Percentiles rank a stretch among this genome's conserved stretches.
Evolutionary conservation across 1,284 basidiomycete genomes (phyloP).

Genomic region (Cryptococcus maquisensis): DNA sequence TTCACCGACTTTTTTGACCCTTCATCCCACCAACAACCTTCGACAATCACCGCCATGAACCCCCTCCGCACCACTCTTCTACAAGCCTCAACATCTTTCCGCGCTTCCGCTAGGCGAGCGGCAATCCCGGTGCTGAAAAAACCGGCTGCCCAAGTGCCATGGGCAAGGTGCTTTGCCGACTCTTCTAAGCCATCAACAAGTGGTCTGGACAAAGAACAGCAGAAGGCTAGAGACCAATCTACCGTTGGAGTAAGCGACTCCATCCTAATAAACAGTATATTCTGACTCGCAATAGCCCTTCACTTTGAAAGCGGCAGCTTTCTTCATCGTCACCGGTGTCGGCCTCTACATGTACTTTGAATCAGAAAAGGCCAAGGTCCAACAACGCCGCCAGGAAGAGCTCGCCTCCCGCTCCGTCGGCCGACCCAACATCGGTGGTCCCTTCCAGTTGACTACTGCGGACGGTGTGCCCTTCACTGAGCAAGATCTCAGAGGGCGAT

Average conservation of each 20-base stretch:
- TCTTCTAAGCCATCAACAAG: background rate
- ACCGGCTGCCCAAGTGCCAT: background rate
- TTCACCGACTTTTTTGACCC: too few relatives aligned
- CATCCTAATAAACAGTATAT: background rate
- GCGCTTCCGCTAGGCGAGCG: background rate
- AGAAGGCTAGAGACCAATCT: conserved; percentile 14
- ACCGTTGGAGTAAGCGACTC: conserved; percentile 19
- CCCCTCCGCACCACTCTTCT: conserved; percentile 7
- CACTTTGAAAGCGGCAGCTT: conserved; percentile 71
- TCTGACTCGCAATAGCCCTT: conserved; percentile 61
- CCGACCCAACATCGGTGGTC: conserved; percentile 77
- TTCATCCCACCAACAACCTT: too few relatives aligned
- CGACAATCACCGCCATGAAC: conserved; percentile 8
- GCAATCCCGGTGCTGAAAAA: background rate
- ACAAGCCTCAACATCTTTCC: conserved; percentile 8
- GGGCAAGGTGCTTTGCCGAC: conserved; percentile 11
- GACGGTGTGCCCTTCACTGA: conserved; percentile 71
- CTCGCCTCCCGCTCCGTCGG: conserved; percentile 56
- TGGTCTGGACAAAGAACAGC: conserved; percentile 9
- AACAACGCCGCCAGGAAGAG: conserved; percentile 69
- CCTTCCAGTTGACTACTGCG: conserved; percentile 70
- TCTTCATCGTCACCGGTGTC: conserved; percentile 77
- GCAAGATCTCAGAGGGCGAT: conserved; percentile 74
- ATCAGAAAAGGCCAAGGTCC: conserved; percentile 74
- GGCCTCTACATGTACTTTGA: conserved; percentile 87